phyloP scores from a whole-genome alignment of 2,329 filamentous ascomycete species.

The Parastagonospora nodorum region DNA sequence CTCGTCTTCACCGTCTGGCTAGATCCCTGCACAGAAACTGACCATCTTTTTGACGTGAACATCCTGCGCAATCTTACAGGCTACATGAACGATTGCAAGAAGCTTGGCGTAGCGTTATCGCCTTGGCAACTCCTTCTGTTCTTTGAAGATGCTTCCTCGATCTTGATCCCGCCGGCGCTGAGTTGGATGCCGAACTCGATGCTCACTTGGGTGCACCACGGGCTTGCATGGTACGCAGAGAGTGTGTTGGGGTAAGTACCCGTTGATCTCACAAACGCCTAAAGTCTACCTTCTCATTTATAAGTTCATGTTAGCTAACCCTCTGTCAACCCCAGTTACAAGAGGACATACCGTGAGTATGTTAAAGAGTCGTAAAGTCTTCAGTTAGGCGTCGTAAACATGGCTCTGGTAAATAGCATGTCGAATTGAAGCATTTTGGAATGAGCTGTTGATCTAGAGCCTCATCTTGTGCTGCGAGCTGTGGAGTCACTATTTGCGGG shows the following conservation, averaged over 20 bases:
- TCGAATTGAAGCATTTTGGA: neutral
- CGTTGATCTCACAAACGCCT: neutral
- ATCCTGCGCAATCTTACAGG: neutral
- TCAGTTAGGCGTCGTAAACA: neutral
- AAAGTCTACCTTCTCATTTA: no score
- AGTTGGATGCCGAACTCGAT: neutral
- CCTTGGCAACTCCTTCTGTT: neutral
- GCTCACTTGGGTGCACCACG: neutral
- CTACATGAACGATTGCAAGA: neutral
- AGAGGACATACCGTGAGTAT: neutral
- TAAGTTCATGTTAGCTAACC: neutral
- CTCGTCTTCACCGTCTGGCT: neutral
- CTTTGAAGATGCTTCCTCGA: neutral
- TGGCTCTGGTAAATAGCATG: neutral
- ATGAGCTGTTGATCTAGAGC: neutral
- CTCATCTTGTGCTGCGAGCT: neutral
- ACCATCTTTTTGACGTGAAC: neutral
- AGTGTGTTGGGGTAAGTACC: neutral
- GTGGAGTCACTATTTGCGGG: neutral
- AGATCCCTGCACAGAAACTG: neutral
- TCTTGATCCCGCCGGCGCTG: neutral
- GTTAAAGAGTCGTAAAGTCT: neutral
- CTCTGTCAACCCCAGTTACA: neutral
- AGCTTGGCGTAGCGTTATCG: neutral
- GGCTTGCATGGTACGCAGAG: neutral